These are phyloP conservation scores for Cordyceps cateniannulata DNA, from an alignment of 2,329 filamentous ascomycete species.

Conservation along the genomic window DNA sequence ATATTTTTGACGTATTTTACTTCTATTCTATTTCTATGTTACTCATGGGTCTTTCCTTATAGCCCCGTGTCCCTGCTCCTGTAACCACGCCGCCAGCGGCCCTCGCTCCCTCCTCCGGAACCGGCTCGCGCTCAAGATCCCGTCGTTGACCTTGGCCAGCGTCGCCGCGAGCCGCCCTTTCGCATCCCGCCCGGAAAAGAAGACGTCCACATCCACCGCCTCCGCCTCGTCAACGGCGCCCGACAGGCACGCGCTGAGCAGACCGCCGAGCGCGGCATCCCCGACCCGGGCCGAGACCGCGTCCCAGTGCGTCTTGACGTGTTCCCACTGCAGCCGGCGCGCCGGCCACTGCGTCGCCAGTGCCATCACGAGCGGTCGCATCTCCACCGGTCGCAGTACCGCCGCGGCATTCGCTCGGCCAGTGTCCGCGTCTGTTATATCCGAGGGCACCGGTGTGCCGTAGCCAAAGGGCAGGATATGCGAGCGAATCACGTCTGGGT, in stretches of 20 bases:
- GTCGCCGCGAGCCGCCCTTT: constrained; percentile 78
- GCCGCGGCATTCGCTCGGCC: no score
- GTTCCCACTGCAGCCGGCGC: constrained; percentile 73
- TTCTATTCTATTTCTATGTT: neutral
- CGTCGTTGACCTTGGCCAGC: constrained; percentile 73
- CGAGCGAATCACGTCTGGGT: constrained; percentile 54
- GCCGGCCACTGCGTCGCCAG: constrained; percentile 67
- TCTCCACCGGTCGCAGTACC: constrained; percentile 73
- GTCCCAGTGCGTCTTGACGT: constrained; percentile 77
- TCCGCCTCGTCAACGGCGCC: constrained; percentile 67
- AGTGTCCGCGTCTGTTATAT: no score
- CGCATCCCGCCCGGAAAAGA: constrained; percentile 84
- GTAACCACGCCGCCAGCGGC: neutral
- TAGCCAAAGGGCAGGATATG: constrained; percentile 74
- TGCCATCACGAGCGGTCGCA: constrained; percentile 71
- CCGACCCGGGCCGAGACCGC: constrained; percentile 64
- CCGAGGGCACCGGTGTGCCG: constrained; percentile 52
- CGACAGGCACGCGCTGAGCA: constrained; percentile 69
- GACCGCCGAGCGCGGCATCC: constrained; percentile 85
- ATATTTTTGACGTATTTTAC: neutral
- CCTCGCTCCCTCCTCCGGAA: constrained; percentile 4
- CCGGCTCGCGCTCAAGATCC: neutral
- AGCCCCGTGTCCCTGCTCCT: neutral
- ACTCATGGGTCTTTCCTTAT: neutral
- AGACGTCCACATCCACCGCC: constrained; percentile 70